phyloP scores from a whole-genome alignment of 495 filamentous ascomycete species.

The Xylaria palmicola region DNA sequence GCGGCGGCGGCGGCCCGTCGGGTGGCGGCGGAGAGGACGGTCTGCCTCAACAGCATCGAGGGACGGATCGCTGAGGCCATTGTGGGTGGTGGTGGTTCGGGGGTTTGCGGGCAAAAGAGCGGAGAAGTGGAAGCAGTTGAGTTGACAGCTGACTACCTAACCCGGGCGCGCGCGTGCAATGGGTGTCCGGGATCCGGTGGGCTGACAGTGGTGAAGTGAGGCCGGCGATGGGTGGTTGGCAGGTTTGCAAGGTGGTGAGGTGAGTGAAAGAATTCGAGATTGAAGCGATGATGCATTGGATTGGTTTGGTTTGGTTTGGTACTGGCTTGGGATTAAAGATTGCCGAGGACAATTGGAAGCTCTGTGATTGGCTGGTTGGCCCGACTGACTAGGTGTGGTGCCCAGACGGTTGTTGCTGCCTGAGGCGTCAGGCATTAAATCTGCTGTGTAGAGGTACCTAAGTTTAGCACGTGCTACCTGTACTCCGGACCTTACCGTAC shows the following conservation, averaged over 20 bases:
- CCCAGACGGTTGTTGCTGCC: neutral
- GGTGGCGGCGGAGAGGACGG: slow-evolving; percentile 37
- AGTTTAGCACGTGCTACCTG: too few relatives aligned
- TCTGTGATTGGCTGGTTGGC: slow-evolving; percentile 11
- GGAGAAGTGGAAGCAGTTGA: too few relatives aligned
- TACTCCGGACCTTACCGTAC: too few relatives aligned
- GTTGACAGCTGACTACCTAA: too few relatives aligned
- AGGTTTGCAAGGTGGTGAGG: neutral
- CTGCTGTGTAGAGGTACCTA: neutral
- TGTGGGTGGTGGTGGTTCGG: too few relatives aligned
- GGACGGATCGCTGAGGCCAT: slow-evolving; percentile 59
- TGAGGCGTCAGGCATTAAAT: neutral
- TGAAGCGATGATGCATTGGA: slow-evolving; percentile 9
- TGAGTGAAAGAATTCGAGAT: neutral
- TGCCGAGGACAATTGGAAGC: slow-evolving; percentile 19
- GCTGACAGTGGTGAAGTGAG: slow-evolving; percentile 2
- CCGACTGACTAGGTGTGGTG: too few relatives aligned
- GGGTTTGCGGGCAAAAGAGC: too few relatives aligned
- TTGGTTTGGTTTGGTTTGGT: slow-evolving; percentile 9
- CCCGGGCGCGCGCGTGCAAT: too few relatives aligned
- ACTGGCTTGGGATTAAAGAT: neutral
- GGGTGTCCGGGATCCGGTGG: neutral
- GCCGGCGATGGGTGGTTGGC: slow-evolving; percentile 20
- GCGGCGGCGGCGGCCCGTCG: slow-evolving; percentile 25
- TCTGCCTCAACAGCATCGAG: slow-evolving; percentile 52